Evolutionary conservation across 306 rosid species (phyloP).

Genomic region (Hippophae tibetana): DNA sequence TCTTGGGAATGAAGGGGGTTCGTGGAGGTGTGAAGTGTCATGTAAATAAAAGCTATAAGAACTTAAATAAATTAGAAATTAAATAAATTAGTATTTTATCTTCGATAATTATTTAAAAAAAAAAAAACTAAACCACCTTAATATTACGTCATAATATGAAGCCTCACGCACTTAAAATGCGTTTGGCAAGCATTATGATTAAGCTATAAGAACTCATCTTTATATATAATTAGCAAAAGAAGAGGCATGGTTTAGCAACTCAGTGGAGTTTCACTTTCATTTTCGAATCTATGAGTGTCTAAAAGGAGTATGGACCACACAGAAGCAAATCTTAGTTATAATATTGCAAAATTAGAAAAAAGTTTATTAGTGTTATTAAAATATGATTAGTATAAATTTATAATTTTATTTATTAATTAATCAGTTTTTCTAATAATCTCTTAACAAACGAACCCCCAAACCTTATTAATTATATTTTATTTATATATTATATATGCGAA

Average conservation of each 20-base stretch:
- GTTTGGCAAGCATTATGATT: conserved; percentile 13
- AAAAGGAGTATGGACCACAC: conserved; percentile 34
- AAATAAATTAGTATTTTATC: too few species aligned
- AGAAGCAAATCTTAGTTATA: conserved; percentile 11
- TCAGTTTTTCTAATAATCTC: not conserved
- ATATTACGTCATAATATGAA: not conserved
- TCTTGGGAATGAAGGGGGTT: too few species aligned
- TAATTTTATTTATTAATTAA: not conserved
- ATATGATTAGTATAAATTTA: not conserved
- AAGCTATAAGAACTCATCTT: not conserved
- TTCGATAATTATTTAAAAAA: too few species aligned
- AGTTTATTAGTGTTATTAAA: not conserved
- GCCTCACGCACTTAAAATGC: conserved; percentile 4
- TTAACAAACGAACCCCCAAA: not conserved
- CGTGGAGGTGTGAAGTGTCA: too few species aligned
- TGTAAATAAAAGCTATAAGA: too few species aligned
- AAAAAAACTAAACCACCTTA: not conserved
- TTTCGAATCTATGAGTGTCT: conserved; percentile 45
- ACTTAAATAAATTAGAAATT: too few species aligned
- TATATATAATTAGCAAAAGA: conserved; percentile 15
- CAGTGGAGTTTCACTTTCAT: conserved; percentile 56
- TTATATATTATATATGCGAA: not conserved
- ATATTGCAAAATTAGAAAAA: not conserved
- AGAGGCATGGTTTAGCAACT: not conserved
- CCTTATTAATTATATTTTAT: conserved; percentile 1